Percentiles rank a stretch among this genome's conserved stretches.
These are phyloP conservation scores for Notholithocarpus densiflorus DNA, from an alignment of 306 rosid species.

Conservation along the genomic window DNA sequence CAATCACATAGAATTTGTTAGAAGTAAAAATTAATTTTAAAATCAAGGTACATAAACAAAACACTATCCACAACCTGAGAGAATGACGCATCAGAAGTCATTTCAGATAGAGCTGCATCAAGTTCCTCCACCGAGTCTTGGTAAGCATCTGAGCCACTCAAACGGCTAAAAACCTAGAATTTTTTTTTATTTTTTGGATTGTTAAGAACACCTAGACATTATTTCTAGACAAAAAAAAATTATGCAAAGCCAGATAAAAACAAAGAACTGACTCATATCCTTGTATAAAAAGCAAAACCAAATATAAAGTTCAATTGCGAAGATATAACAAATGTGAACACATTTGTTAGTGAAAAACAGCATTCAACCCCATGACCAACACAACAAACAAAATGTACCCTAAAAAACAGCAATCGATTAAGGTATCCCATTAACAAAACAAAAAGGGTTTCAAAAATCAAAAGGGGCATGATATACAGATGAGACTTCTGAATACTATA, in stretches of 20 bases:
- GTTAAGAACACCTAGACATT: neutral
- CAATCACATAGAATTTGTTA: neutral
- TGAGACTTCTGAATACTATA: neutral
- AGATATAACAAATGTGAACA: neutral
- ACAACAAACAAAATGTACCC: neutral
- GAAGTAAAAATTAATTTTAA: neutral
- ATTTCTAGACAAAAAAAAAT: neutral
- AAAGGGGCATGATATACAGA: neutral
- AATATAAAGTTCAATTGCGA: neutral
- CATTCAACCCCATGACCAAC: neutral
- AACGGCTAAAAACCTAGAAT: conserved; percentile 23
- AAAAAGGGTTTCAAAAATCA: neutral
- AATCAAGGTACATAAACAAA: neutral
- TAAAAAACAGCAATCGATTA: neutral
- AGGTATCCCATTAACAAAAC: neutral
- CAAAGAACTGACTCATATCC: neutral
- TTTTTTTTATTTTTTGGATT: neutral
- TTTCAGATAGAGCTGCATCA: conserved; percentile 35
- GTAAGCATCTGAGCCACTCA: conserved; percentile 27
- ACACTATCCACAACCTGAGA: conserved; percentile 26
- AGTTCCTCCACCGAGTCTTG: conserved; percentile 29
- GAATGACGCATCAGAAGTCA: conserved; percentile 30
- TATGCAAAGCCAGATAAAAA: neutral
- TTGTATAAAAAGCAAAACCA: neutral
- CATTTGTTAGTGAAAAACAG: too few species aligned